Percentiles rank a stretch among this genome's conserved stretches.
These are phyloP conservation scores for Kazachstania taianensis DNA, from an alignment of 805 yeast species.

Conservation along the genomic window DNA sequence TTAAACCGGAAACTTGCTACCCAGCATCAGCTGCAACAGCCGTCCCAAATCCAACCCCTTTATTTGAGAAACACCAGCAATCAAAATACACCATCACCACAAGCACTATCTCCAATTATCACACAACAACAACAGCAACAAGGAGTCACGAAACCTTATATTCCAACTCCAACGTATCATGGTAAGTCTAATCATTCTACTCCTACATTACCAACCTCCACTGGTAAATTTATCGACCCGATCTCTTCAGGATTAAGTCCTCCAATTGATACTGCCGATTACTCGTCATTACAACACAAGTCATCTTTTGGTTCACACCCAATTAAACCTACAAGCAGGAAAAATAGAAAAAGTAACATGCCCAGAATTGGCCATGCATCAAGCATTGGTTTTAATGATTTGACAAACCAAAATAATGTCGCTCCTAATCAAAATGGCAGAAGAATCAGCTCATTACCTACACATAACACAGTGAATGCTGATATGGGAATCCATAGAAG, in stretches of 20 bases:
- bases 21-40: constrained; percentile 3
- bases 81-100: background rate
- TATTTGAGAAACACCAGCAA: background rate
- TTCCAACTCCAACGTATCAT: background rate
- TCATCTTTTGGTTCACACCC: constrained; percentile 8
- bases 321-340: constrained; percentile 26
- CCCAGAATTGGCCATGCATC: constrained; percentile 24
- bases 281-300: constrained; percentile 5
- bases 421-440: constrained; percentile 3
- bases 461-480: constrained; percentile 1
- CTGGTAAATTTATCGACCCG: constrained; percentile 18
- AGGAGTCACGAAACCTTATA: too few relatives aligned
- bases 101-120: background rate
- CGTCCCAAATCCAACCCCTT: constrained; percentile 2
- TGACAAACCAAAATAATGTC: constrained; percentile 7
- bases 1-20: background rate
- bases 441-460: constrained; percentile 6
- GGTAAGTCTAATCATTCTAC: constrained; percentile 1
- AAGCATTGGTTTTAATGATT: constrained; percentile 12
- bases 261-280: constrained; percentile 7
- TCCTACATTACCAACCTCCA: constrained; percentile 2
- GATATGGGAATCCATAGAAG: too few relatives aligned
- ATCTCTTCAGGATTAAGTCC: constrained; percentile 8
- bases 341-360: constrained; percentile 25
- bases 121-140: constrained; percentile 6